These are phyloP conservation scores for Parietaria judaica DNA, from an alignment of 306 rosid species.

Conservation along the genomic window DNA sequence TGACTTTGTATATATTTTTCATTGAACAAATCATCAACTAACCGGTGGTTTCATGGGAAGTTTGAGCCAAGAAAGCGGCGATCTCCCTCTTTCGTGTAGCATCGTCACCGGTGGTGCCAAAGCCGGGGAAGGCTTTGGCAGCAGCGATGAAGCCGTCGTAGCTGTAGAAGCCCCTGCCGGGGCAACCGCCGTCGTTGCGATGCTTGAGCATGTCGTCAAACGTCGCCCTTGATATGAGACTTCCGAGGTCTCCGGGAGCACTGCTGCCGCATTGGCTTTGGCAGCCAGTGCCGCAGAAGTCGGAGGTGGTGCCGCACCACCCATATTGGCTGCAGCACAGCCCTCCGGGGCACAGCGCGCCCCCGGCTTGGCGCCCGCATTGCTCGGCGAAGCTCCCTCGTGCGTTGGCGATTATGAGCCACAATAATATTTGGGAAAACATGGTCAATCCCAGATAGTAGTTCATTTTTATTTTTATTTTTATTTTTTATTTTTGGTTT, in stretches of 20 bases:
- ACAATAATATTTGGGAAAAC: not conserved
- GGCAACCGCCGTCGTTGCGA: slow-evolving; percentile 37
- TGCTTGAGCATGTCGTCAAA: slow-evolving; percentile 43
- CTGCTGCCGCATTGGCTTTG: slow-evolving; percentile 38
- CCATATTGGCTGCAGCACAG: slow-evolving; percentile 46
- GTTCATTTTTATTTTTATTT: not conserved
- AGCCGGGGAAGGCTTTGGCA: slow-evolving; percentile 30
- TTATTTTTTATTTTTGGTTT: not conserved
- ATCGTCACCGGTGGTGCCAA: slow-evolving; percentile 48
- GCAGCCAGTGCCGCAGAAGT: slow-evolving; percentile 27
- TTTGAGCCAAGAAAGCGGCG: slow-evolving; percentile 71
- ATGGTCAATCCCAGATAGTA: not conserved
- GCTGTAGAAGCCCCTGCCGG: slow-evolving; percentile 33
- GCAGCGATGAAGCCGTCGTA: slow-evolving; percentile 50
- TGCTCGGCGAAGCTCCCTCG: slow-evolving; percentile 17
- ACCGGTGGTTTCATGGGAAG: slow-evolving; percentile 57
- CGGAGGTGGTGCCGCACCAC: slow-evolving; percentile 30
- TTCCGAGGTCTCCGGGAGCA: slow-evolving; percentile 21
- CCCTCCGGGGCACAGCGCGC: slow-evolving; percentile 35
- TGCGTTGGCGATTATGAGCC: not conserved
- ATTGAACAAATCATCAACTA: not conserved
- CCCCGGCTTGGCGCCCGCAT: slow-evolving; percentile 30
- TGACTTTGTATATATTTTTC: too few species aligned
- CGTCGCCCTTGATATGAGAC: slow-evolving; percentile 14
- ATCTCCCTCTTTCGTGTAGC: slow-evolving; percentile 41